Conservation (phyloP, 805 yeast species). For the Alloascoidea africana region DNA sequence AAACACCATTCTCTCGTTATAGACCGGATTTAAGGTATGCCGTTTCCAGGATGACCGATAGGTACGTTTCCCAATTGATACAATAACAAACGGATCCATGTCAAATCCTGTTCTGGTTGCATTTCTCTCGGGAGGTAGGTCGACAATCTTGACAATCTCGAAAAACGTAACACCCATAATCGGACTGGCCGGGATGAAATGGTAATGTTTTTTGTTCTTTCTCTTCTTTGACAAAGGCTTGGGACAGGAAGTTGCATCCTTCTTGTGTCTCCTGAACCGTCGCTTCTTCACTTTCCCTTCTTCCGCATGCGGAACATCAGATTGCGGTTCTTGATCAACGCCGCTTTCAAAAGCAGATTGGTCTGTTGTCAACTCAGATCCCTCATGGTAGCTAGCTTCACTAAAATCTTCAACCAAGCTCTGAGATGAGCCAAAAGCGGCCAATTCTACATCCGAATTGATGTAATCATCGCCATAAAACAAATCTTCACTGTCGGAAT, state of each 20-base stretch:
- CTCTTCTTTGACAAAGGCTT: no score
- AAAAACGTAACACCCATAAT: slow-evolving; percentile 56
- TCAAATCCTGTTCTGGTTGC: slow-evolving; percentile 63
- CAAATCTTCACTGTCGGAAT: slow-evolving; percentile 2
- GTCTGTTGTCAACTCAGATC: background rate
- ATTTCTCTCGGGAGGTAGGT: slow-evolving; percentile 64
- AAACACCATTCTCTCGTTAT: slow-evolving; percentile 66
- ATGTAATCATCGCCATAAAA: background rate
- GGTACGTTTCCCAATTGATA: slow-evolving; percentile 78
- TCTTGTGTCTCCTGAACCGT: slow-evolving; percentile 1
- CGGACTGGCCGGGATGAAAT: slow-evolving; percentile 11
- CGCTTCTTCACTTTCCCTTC: background rate
- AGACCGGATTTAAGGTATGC: slow-evolving; percentile 72
- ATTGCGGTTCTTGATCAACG: background rate
- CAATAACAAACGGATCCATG: slow-evolving; percentile 93
- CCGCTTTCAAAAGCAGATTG: slow-evolving; percentile 3
- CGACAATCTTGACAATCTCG: slow-evolving; percentile 59
- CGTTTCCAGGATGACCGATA: slow-evolving; percentile 74
- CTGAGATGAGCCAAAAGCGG: background rate
- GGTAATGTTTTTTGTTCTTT: slow-evolving; percentile 9
- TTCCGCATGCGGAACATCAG: no score
- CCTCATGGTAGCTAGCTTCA: background rate
- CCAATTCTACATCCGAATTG: background rate
- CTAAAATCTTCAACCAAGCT: background rate
- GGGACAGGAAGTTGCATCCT: background rate